A percentile compares a stretch with the other conserved stretches of the same genome.
phyloP scores from a whole-genome alignment of 2,329 filamentous ascomycete genomes.

The Aspergillus fijiensis region DNA sequence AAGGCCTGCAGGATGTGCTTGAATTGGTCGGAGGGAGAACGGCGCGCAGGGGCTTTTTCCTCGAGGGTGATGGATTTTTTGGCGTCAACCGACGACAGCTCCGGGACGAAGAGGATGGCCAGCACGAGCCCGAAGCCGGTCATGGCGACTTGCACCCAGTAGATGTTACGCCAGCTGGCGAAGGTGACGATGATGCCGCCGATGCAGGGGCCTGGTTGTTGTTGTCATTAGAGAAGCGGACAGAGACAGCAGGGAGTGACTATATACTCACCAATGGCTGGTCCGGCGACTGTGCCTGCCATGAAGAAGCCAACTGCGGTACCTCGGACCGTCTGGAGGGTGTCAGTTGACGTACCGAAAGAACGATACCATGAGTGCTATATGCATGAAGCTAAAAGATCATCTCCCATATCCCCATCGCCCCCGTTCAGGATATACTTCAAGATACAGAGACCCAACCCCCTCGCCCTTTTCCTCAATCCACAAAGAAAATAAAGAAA shows the following conservation, averaged over 20 bases:
- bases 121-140: conserved; percentile 60
- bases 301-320: conserved; percentile 48
- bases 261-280: conserved; percentile 39
- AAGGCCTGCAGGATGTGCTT: conserved; percentile 40
- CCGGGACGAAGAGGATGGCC: conserved; percentile 66
- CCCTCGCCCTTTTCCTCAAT: neutral
- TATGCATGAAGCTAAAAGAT: no score
- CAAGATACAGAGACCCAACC: no score
- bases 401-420: no score
- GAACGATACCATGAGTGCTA: neutral
- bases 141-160: conserved; percentile 73
- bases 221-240: neutral
- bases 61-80: conserved; percentile 12
- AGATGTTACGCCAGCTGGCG: conserved; percentile 70
- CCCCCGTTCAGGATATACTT: no score
- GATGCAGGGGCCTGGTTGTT: conserved; percentile 52
- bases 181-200: conserved; percentile 78
- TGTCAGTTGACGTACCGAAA: neutral
- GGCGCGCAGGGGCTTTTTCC: no score
- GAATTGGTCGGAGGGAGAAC: conserved; percentile 30
- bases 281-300: conserved; percentile 44
- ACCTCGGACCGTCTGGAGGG: conserved; percentile 38
- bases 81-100: conserved; percentile 59
- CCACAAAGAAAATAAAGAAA: neutral
- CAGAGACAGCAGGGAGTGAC: no score